phyloP scores from a whole-genome alignment of 331 rosid species.

The Arachis monticola region DNA sequence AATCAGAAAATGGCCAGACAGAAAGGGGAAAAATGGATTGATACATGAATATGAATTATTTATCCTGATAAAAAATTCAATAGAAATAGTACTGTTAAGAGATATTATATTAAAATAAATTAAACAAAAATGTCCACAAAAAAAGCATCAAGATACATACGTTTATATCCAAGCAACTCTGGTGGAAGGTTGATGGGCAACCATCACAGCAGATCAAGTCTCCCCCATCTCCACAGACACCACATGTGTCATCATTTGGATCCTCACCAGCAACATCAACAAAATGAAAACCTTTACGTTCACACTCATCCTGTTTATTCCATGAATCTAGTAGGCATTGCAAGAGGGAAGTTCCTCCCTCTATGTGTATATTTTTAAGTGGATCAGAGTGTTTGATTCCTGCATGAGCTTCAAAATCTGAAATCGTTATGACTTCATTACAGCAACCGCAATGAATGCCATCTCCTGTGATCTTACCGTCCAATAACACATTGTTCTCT shows the following conservation, averaged over 20 bases:
- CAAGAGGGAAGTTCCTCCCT: constrained; percentile 72
- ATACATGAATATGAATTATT: constrained; percentile 3
- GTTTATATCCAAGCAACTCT: constrained; percentile 79
- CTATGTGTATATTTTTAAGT: constrained; percentile 60
- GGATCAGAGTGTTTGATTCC: constrained; percentile 62
- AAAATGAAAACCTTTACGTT: constrained; percentile 57
- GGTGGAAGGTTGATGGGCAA: constrained; percentile 98
- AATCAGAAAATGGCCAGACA: constrained; percentile 8
- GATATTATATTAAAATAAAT: constrained; percentile 19
- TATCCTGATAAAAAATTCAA: constrained; percentile 1
- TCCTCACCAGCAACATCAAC: constrained; percentile 82
- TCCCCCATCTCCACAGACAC: constrained; percentile 98
- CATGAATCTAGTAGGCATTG: constrained; percentile 90
- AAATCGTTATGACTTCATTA: constrained; percentile 54
- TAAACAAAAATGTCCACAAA: constrained; percentile 1
- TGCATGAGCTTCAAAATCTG: constrained; percentile 79
- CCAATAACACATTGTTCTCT: constrained; percentile 46
- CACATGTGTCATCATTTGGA: constrained; percentile 96
- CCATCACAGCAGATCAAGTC: constrained; percentile 92
- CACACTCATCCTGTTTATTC: constrained; percentile 82
- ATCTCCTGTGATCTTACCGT: constrained; percentile 73
- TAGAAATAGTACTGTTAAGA: constrained; percentile 11
- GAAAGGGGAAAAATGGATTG: constrained; percentile 6
- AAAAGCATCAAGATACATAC: constrained; percentile 47
- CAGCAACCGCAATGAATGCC: constrained; percentile 93